phyloP scores from a whole-genome alignment of 768 basidiomycete species.

The Boletus rubroflammeus region DNA sequence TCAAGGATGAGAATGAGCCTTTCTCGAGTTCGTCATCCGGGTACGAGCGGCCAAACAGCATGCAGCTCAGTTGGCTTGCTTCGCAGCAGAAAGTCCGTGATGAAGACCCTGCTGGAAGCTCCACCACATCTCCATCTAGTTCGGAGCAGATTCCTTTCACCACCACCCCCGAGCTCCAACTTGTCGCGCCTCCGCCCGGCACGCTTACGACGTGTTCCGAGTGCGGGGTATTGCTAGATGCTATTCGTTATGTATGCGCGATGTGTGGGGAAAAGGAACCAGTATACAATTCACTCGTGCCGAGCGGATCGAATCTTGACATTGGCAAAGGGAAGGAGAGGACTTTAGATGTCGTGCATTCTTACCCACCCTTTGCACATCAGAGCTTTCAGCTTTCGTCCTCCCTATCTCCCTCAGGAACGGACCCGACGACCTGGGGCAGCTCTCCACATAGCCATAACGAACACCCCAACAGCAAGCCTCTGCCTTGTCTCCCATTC shows the following conservation, averaged over 20 bases:
- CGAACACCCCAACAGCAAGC: constrained; percentile 35
- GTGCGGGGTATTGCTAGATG: constrained; percentile 70
- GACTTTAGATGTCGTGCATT: constrained; percentile 19
- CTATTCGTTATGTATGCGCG: constrained; percentile 87
- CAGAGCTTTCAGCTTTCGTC: constrained; percentile 23
- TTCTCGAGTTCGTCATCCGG: constrained; percentile 24
- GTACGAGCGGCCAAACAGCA: constrained; percentile 56
- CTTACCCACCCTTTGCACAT: constrained; percentile 37
- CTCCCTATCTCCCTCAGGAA: constrained; percentile 16
- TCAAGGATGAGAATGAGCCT: constrained; percentile 32
- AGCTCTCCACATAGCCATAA: constrained; percentile 12
- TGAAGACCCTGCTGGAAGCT: constrained; percentile 11
- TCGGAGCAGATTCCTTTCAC: constrained; percentile 14
- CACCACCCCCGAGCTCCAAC: constrained; percentile 38
- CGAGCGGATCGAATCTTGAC: constrained; percentile 11
- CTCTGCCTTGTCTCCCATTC: constrained; percentile 43
- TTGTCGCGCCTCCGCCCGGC: constrained; percentile 50
- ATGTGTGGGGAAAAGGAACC: constrained; percentile 81
- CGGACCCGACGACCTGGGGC: constrained; percentile 15
- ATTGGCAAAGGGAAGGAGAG: constrained; percentile 48
- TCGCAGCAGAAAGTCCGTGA: constrained; percentile 43
- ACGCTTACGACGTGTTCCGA: constrained; percentile 78
- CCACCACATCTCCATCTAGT: constrained; percentile 13
- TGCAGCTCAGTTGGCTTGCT: constrained; percentile 64
- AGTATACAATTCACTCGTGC: constrained; percentile 12